A percentile compares a stretch with the other conserved stretches of the same genome.
These are phyloP conservation scores for Barnettozyma sp. DNA, from an alignment of 805 yeast species.

Conservation along the genomic window DNA sequence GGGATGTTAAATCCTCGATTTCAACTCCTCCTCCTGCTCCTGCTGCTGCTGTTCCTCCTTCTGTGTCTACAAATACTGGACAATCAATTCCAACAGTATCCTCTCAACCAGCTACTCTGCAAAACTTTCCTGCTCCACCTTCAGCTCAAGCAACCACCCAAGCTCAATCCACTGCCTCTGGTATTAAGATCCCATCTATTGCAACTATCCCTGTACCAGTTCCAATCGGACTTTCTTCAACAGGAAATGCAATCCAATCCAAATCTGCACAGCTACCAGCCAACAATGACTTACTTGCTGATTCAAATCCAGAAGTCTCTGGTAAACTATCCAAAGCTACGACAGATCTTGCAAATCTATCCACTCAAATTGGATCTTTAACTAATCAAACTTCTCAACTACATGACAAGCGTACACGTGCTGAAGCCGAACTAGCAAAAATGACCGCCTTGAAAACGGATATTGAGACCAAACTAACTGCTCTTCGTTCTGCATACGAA, in stretches of 20 bases:
- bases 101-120: slow-evolving; percentile 9
- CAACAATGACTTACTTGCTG: slow-evolving; percentile 48
- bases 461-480: slow-evolving; percentile 62
- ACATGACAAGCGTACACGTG: slow-evolving; percentile 62
- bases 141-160: slow-evolving; percentile 11
- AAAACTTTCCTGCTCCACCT: no score
- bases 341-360: slow-evolving; percentile 77
- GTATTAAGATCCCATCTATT: not conserved
- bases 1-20: slow-evolving; percentile 16
- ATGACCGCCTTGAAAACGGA: slow-evolving; percentile 61
- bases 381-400: slow-evolving; percentile 66
- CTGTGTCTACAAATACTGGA: no score
- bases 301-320: slow-evolving; percentile 43
- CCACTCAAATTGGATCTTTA: slow-evolving; percentile 77
- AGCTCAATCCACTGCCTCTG: slow-evolving; percentile 6
- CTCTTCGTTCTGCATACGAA: slow-evolving; percentile 65
- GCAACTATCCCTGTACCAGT: slow-evolving; percentile 7
- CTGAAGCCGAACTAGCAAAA: slow-evolving; percentile 70
- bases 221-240: slow-evolving; percentile 1
- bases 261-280: slow-evolving; percentile 14
- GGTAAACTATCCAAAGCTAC: slow-evolving; percentile 71
- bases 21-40: slow-evolving; percentile 20
- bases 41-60: slow-evolving; percentile 20
- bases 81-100: slow-evolving; percentile 10
- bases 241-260: slow-evolving; percentile 1